Percentiles rank a stretch among this genome's conserved stretches.
phyloP scores from a whole-genome alignment of 345 rosid genomes.

The Eucalyptus cladocalyx region DNA sequence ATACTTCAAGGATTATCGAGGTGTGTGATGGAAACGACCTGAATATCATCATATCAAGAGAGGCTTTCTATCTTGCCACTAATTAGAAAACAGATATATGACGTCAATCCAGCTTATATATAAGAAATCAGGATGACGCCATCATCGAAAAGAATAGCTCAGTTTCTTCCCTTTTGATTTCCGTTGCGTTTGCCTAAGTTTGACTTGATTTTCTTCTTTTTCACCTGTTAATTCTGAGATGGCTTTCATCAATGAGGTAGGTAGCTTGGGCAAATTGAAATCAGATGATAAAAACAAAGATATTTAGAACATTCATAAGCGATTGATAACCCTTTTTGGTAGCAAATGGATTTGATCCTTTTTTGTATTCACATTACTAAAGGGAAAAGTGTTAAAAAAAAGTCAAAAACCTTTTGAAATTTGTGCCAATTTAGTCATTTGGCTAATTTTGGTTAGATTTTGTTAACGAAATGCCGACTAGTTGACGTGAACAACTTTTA shows the following conservation, averaged over 20 bases:
- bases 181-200: neutral
- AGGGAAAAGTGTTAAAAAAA: no score
- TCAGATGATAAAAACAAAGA: neutral
- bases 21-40: neutral
- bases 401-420: fast-evolving
- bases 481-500: no score
- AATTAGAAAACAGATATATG: neutral
- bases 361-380: neutral
- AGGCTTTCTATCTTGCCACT: neutral
- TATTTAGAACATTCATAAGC: neutral
- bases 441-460: no score
- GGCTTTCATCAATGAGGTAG: neutral
- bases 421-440: no score
- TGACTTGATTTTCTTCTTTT: neutral
- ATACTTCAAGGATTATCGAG: neutral
- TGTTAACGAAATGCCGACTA: fast-evolving
- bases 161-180: neutral
- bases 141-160: neutral
- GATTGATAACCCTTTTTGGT: neutral
- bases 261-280: neutral
- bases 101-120: neutral
- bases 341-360: neutral
- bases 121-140: neutral
- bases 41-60: neutral
- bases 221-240: neutral